A percentile compares a stretch with the other conserved stretches of the same genome.
Evolutionary conservation across 23 red algal species (phyloP).

Genomic region (Gracilariopsis chorda): DNA sequence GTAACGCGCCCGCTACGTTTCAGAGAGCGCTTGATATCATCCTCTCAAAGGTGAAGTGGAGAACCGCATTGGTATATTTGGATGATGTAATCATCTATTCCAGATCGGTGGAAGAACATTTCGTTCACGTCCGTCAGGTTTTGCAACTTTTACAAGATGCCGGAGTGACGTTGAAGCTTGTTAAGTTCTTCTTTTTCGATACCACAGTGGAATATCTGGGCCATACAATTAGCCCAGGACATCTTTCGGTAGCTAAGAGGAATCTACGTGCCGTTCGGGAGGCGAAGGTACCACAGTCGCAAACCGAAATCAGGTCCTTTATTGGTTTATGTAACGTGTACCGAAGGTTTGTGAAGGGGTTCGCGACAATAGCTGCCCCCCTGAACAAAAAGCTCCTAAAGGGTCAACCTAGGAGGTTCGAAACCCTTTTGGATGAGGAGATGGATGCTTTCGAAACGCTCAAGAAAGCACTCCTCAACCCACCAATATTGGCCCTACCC

Average conservation of each 20-base stretch:
- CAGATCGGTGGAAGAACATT: too few species aligned
- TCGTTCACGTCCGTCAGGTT: too few species aligned
- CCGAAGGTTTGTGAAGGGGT: too few species aligned
- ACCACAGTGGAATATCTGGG: background rate
- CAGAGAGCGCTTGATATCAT: too few species aligned
- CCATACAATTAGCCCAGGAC: too few species aligned
- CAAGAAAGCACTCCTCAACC: conserved; percentile 6
- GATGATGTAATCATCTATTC: too few species aligned
- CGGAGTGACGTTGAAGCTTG: conserved; percentile 18
- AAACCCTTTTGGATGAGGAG: background rate
- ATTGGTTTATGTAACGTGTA: too few species aligned
- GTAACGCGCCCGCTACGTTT: background rate
- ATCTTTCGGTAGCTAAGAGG: background rate
- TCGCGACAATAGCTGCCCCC: background rate
- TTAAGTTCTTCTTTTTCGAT: background rate
- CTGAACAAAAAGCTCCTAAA: background rate
- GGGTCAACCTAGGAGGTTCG: background rate
- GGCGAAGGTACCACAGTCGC: background rate
- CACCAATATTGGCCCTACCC: conserved; percentile 4
- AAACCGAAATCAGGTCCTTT: background rate
- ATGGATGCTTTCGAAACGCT: background rate
- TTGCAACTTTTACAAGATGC: too few species aligned
- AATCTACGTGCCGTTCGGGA: background rate
- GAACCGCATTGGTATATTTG: too few species aligned
- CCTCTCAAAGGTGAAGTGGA: too few species aligned